Percentiles rank a stretch among this genome's conserved stretches.
These are phyloP conservation scores for Tephrocybe rancida DNA, from an alignment of 768 basidiomycete species.

Conservation along the genomic window DNA sequence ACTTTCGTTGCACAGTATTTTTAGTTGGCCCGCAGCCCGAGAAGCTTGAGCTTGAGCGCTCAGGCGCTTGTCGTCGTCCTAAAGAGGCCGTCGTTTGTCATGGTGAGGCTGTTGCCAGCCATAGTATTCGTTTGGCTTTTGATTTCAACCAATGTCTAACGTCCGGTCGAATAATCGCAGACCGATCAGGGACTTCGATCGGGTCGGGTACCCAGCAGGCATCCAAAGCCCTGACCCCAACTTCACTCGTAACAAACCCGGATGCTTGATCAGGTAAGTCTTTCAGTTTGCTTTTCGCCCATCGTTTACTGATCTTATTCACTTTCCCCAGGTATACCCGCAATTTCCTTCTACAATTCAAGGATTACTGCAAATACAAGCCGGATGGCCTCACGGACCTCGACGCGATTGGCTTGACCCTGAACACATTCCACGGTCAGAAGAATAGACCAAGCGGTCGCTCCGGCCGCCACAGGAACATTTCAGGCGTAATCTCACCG, in stretches of 20 bases:
- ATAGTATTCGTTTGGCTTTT: too few relatives aligned
- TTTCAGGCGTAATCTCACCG: conserved; percentile 43
- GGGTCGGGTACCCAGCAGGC: conserved; percentile 81
- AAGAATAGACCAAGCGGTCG: conserved; percentile 49
- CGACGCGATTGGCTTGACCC: conserved; percentile 90
- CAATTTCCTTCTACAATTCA: conserved; percentile 97
- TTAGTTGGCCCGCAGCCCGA: too few relatives aligned
- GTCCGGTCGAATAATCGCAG: too few relatives aligned
- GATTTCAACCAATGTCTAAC: too few relatives aligned
- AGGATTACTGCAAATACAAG: conserved; percentile 92
- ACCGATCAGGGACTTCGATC: conserved; percentile 79
- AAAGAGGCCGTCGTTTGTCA: too few relatives aligned
- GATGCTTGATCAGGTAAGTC: conserved; percentile 84
- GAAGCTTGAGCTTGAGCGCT: too few relatives aligned
- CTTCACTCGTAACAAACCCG: conserved; percentile 81
- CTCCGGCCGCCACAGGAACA: conserved; percentile 61
- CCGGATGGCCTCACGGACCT: conserved; percentile 89
- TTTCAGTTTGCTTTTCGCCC: neutral
- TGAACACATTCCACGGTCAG: conserved; percentile 52
- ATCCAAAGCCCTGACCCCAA: conserved; percentile 91
- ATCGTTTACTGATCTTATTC: neutral
- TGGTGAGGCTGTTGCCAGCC: too few relatives aligned
- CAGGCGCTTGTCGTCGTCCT: too few relatives aligned
- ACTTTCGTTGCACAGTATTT: too few relatives aligned
- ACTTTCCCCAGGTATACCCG: conserved; percentile 80